Percentiles rank a stretch among this genome's conserved stretches.
Evolutionary conservation across 306 rosid genomes (phyloP).

Genomic region (Macrotyloma uniflorum): DNA sequence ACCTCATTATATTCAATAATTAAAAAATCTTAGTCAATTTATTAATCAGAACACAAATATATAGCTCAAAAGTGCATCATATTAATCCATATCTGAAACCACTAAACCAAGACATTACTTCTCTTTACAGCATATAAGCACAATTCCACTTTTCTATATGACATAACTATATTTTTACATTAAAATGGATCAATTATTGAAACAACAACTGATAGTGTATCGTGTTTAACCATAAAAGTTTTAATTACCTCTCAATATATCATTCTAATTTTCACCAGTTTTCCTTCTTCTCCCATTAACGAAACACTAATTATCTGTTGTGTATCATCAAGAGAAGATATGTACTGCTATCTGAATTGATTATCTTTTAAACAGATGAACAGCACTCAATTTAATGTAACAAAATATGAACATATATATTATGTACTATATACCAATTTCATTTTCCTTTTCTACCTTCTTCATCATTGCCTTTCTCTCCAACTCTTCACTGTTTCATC

Average conservation of each 20-base stretch:
- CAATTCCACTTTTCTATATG: slow-evolving; percentile 39
- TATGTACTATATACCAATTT: too few species aligned
- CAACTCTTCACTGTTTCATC: too few species aligned
- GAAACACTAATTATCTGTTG: too few species aligned
- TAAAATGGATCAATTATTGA: slow-evolving; percentile 31
- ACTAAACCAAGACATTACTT: slow-evolving; percentile 37
- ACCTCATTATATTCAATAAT: slow-evolving; percentile 37
- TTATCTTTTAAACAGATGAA: too few species aligned
- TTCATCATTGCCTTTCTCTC: too few species aligned
- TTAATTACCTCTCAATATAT: too few species aligned
- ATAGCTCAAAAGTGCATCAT: slow-evolving; percentile 22
- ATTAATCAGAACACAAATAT: neutral
- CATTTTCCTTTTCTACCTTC: too few species aligned
- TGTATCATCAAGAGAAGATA: neutral
- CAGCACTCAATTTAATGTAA: too few species aligned
- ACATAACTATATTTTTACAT: neutral
- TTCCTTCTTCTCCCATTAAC: too few species aligned
- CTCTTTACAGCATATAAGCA: slow-evolving; percentile 47
- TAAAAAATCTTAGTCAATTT: neutral
- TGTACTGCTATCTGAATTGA: neutral
- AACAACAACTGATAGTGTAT: slow-evolving; percentile 14
- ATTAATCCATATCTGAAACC: slow-evolving; percentile 39
- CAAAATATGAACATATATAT: too few species aligned
- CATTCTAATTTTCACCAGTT: too few species aligned
- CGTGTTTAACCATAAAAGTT: neutral